These are phyloP conservation scores for Dictyostelium brefeldianum DNA, from an alignment of 78 protist genomes.

Conservation along the genomic window DNA sequence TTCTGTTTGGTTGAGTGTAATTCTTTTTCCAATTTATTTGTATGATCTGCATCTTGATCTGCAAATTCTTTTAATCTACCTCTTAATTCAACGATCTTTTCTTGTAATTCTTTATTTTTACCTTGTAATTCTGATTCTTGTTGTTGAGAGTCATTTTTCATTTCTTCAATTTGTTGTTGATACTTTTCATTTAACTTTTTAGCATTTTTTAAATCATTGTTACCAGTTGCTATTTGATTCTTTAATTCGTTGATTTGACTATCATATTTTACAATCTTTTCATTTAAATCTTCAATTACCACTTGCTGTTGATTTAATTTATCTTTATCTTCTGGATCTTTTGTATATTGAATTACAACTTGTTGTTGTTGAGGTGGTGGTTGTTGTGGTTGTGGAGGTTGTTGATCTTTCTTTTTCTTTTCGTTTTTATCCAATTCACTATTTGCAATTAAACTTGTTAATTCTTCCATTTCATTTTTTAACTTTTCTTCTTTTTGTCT, in stretches of 20 bases:
- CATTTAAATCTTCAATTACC: neutral
- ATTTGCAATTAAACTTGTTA: neutral
- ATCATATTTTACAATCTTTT: neutral
- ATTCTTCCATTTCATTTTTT: neutral
- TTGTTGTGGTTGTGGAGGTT: neutral
- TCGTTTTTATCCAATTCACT: neutral
- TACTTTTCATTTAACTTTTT: neutral
- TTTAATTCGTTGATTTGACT: neutral
- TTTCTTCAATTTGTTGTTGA: neutral
- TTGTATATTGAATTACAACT: neutral
- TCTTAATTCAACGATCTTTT: no score
- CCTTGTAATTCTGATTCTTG: neutral
- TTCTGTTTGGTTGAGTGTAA: neutral
- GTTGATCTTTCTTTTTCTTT: neutral
- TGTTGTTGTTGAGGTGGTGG: constrained; percentile 25
- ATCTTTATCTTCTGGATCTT: constrained; percentile 26
- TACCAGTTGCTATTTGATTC: neutral
- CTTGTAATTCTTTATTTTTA: neutral
- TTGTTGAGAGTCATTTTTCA: neutral
- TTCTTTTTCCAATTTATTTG: neutral
- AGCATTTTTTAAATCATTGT: neutral
- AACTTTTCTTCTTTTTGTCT: neutral
- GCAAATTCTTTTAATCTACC: neutral
- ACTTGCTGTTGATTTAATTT: neutral
- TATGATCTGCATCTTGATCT: neutral